Base-by-base conservation (phyloP, 495 filamentous ascomycete genomes). In the Pyrenula massariospora region DNA sequence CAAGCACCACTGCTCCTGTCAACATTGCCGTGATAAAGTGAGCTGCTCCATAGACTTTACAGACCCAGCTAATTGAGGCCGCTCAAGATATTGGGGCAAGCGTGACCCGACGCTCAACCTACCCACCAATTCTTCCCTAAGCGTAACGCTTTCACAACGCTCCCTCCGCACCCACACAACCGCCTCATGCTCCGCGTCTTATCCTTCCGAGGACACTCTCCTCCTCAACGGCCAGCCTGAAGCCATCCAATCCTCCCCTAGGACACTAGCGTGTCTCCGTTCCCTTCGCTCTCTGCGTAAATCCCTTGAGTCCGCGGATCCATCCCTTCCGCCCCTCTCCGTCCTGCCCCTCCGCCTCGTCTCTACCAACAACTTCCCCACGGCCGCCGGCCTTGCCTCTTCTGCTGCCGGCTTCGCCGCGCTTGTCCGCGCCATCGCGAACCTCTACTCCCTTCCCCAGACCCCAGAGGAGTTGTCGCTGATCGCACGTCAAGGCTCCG, bases 21-120 rank as follows among this genome's bases (percentile, higher is more conserved):
- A 99, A 99, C 76, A 99, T 99, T 65, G 93, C 93, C 56, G 93
- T 99, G 36, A 92, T 99, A 70, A 99, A 99, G 89, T 93, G 76
- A 56, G 77, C 57, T 56, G 60, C 42, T 20, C 42, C 56, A 22
- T n/a, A n/a, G n/a, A n/a, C n/a, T n/a, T n/a, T n/a, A 65, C 59
- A 12, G 51, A 24, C 53, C 25, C 42, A 25, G 0, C 50, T 25
- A 25, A 50, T 22, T 31, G 21, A n/a, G n/a, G n/a, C n/a, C n/a
- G n/a, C n/a, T 24, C 25, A 63, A 94, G 89, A 71, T 98, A 98
- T 77, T 98, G 93, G 93, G 93, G 93, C 59, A 97, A 97, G 73
- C 88, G 93, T 50, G 89, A 97, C 73, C 68, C 87, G 19, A 86
- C 84, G 61, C 81, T 97, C 57, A 97, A 99, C 70, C 84, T 97